Evolutionary conservation across 2,329 filamentous ascomycete genomes (phyloP), one percentile per base, ranked within the genome.

Genomic region (Arthrobotrys pseudoclavata): DNA sequence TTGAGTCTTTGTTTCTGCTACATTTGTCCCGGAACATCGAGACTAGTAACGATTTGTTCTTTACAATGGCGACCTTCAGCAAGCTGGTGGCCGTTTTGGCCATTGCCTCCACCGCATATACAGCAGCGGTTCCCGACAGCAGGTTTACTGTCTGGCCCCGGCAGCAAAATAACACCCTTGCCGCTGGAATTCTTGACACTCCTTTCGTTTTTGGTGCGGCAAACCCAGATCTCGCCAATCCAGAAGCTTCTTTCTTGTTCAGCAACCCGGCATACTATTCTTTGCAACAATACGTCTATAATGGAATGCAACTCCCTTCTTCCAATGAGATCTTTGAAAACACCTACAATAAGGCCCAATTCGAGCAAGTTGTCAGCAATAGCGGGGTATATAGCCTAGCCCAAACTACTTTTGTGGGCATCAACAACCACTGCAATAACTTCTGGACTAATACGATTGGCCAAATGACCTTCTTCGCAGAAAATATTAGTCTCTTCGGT

Each of bases 391-490:
- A 76, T 20, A 55, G 61, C 18, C 64, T 76, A n/a, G 67, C 72
- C 0, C 26, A 66, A 40, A 53, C 29, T 0, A 76, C 72, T 10
- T 76, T 76, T 50, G 72, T 76, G 12, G 66, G 66, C 0, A 76
- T 76, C 31, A 70, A 76, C 20, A 42, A 61, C 3, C 72, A 76
- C 22, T 76, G 72, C 20, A 66, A 50, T 18, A 20, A n/a, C 5
- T 76, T 76, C 53, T 76, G 72, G 72, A 67, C 31, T 9, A 76
- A 76, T 26, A 76, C 72, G 0, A 67, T 76, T 9, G 72, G 72
- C 24, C 72, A 70, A 18, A 76, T 76, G 72, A 70, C 72, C 9
- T 50, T 70, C 20, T 76, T 76, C 50, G 72, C 72, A 9, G 72
- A 76, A 31, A 76, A 76, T 24, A 76, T 76, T 47, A 67, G 66